Evolutionary conservation across 2,329 filamentous ascomycete genomes (phyloP), one percentile per base, ranked within the genome.

Genomic region (Fusarium continuum): DNA sequence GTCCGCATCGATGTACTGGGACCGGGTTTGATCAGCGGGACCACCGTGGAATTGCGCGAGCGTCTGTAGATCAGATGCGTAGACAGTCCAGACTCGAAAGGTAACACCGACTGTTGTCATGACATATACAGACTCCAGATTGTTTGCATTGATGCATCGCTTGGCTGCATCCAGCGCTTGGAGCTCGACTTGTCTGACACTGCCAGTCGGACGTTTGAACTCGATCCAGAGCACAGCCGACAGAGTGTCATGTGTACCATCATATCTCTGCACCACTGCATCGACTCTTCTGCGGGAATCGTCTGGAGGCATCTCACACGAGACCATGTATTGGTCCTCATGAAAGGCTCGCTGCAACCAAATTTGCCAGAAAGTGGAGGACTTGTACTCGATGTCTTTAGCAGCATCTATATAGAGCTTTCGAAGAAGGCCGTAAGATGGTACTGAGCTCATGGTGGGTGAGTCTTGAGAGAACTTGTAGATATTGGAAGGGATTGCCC

Each of bases 101-200:
- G n/a, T n/a, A n/a, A n/a, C n/a, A n/a, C n/a, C n/a, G n/a, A n/a
- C n/a, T n/a, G n/a, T n/a, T n/a, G n/a, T 45, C 43, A 53, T 58
- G 26, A 43, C 47, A 39, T 38, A 53, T n/a, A 58, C 40, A 32
- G 26, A 49, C 34, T 19, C 14, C 34, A 53, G 19, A 14, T 26
- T 28, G 10, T 53, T 36, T 17, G 22, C 36, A 3, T 44, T 14
- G n/a, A 58, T 48, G n/a, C 23, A 39, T 11, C 43, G 22, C 36
- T 22, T 43, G 5, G 55, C 55, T 10, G 48, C 55, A 20, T 53
- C 55, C 5, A 58, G 36, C 4, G 48, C 43, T 43, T 35, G 36
- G 8, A 44, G 14, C 29, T 31, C 29, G 14, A 31, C 29, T 31
- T 31, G 11, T 13, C n/a, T 10, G 3, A 31, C 29, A n/a, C 29